phyloP scores from a whole-genome alignment of 2,329 filamentous ascomycete species.

The Cladosporium oxysporum region DNA sequence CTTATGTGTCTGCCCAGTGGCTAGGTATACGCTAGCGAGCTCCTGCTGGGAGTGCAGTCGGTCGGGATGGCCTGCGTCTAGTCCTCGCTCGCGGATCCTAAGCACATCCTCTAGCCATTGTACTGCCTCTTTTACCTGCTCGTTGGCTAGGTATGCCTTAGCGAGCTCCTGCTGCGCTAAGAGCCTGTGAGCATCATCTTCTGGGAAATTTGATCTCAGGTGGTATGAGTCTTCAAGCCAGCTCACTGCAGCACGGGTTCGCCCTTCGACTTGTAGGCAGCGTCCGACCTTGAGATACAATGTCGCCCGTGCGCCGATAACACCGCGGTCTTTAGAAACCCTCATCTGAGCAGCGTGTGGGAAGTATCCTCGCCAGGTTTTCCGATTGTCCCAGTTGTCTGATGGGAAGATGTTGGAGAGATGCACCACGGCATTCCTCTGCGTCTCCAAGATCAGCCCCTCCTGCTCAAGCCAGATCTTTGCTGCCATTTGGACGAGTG shows the following conservation, averaged over 20 bases:
- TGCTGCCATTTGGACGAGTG: not conserved
- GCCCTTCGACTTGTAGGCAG: not conserved
- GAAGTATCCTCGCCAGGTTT: not conserved
- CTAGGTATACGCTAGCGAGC: too few relatives aligned
- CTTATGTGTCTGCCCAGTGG: not conserved
- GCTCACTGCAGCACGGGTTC: not conserved
- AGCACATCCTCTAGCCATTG: too few relatives aligned
- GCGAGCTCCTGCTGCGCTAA: slow-evolving; percentile 21
- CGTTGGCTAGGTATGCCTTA: slow-evolving; percentile 26
- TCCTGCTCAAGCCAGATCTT: not conserved
- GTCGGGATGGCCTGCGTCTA: too few relatives aligned
- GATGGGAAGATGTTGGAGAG: not conserved
- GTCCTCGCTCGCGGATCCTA: too few relatives aligned
- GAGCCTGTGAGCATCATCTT: not conserved
- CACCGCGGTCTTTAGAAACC: not conserved
- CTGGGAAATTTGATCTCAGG: not conserved
- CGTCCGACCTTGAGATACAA: not conserved
- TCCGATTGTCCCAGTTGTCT: not conserved
- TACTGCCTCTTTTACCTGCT: too few relatives aligned
- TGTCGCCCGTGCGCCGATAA: not conserved
- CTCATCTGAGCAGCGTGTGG: not conserved
- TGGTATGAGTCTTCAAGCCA: not conserved
- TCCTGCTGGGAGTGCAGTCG: too few relatives aligned
- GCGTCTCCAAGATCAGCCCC: not conserved
- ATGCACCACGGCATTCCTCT: not conserved